Percentiles rank a stretch among this genome's conserved stretches.
Conservation (phyloP, 2,329 filamentous ascomycete genomes). For the Fusarium musae region DNA sequence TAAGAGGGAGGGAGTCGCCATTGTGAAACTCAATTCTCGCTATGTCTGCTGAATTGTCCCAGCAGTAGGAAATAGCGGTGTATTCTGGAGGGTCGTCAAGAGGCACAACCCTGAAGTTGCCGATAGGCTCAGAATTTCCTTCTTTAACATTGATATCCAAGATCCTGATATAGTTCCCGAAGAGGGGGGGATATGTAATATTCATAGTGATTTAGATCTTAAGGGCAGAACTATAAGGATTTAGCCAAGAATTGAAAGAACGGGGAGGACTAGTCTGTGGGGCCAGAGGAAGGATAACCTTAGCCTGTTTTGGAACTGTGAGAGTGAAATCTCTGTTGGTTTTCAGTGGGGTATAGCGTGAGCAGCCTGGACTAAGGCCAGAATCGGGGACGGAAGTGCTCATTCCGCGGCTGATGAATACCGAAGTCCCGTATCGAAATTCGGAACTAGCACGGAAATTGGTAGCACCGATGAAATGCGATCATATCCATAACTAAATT, state of each 20-base stretch:
- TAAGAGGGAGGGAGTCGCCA: not conserved
- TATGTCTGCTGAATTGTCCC: not conserved
- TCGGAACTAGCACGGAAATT: not conserved
- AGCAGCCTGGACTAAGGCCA: not conserved
- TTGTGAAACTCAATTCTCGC: not conserved
- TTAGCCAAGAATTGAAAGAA: not conserved
- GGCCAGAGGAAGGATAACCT: not conserved
- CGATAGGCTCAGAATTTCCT: not conserved
- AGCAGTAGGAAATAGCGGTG: not conserved
- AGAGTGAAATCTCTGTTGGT: not conserved
- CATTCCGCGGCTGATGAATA: not conserved
- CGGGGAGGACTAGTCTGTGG: not conserved
- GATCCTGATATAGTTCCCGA: not conserved
- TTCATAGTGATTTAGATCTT: not conserved
- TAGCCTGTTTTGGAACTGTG: not conserved
- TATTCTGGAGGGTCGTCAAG: not conserved
- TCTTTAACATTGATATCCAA: not conserved
- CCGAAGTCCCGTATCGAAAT: not conserved
- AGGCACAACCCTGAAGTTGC: not conserved
- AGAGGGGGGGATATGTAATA: not conserved
- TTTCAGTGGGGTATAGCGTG: not conserved
- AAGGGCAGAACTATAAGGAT: not conserved
- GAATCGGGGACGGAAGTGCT: not conserved
- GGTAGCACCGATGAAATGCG: not conserved
- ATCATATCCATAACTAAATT: not conserved